Percentiles rank a stretch among this genome's conserved stretches.
These are phyloP conservation scores for Quercus aquifolioides DNA, from an alignment of 306 rosid genomes.

Conservation along the genomic window DNA sequence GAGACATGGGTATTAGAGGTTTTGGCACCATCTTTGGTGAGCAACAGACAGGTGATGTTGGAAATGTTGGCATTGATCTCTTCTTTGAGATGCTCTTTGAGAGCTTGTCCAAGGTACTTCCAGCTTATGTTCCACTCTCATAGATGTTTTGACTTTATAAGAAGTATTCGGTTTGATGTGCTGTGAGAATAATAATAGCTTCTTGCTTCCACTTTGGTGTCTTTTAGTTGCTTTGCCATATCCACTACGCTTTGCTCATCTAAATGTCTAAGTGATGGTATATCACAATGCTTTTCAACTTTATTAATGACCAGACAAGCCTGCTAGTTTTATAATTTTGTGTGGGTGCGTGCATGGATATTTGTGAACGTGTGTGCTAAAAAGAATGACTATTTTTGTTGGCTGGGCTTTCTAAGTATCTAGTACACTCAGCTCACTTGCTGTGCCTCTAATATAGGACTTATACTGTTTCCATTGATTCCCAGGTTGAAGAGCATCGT, in stretches of 20 bases:
- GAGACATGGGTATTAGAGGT: conserved; percentile 97
- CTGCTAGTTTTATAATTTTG: not conserved
- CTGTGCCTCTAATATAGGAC: conserved; percentile 12
- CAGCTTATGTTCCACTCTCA: conserved; percentile 13
- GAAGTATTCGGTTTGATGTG: not conserved
- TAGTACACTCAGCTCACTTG: conserved; percentile 1
- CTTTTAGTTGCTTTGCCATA: conserved; percentile 12
- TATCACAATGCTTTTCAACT: not conserved
- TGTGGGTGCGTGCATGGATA: not conserved
- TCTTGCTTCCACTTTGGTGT: not conserved
- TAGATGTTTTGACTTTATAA: conserved; percentile 4
- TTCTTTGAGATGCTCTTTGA: conserved; percentile 99
- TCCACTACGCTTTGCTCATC: not conserved
- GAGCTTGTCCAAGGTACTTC: conserved; percentile 84
- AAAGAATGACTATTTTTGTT: not conserved
- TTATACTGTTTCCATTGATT: conserved; percentile 21
- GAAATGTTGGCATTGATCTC: conserved; percentile 93
- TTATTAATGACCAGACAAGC: not conserved
- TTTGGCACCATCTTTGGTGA: conserved; percentile 95
- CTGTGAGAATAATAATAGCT: conserved; percentile 7
- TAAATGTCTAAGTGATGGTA: not conserved
- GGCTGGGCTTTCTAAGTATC: conserved; percentile 5
- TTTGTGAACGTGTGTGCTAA: not conserved
- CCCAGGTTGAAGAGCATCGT: conserved; percentile 92
- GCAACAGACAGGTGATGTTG: conserved; percentile 95